Percentiles rank a stretch among this genome's conserved stretches.
Evolutionary conservation across 495 filamentous ascomycete species (phyloP).

Genomic region (Tuber melanosporum): DNA sequence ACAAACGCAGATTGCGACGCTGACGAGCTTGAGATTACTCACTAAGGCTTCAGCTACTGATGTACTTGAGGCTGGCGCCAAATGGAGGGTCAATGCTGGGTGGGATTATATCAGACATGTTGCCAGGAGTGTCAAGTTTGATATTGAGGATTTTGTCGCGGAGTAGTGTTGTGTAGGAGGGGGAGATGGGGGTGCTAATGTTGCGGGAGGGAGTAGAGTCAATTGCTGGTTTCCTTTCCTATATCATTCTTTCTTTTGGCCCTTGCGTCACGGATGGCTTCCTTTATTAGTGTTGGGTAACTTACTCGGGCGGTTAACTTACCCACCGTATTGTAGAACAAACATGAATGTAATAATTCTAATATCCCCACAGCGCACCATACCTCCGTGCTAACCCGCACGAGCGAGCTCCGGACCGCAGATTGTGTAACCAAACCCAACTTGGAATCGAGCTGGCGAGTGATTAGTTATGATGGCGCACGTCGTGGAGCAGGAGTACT

Average conservation of each 20-base stretch:
- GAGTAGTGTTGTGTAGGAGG: slow-evolving; percentile 45
- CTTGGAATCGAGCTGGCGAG: neutral
- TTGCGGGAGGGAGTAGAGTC: neutral
- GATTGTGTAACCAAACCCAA: neutral
- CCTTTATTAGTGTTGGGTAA: neutral
- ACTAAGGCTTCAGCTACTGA: slow-evolving; percentile 54
- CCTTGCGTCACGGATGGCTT: neutral
- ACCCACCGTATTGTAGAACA: neutral
- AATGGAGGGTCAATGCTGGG: slow-evolving; percentile 67
- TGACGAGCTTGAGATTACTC: slow-evolving; percentile 70
- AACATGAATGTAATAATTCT: neutral
- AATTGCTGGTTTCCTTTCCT: neutral
- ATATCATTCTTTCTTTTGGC: neutral
- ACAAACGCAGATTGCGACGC: slow-evolving; percentile 61
- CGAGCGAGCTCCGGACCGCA: neutral
- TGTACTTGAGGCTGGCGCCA: slow-evolving; percentile 56
- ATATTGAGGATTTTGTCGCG: slow-evolving; percentile 63
- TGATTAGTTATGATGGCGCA: no score
- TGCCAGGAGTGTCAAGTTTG: slow-evolving; percentile 63
- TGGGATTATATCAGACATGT: slow-evolving; percentile 64
- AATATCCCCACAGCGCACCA: neutral
- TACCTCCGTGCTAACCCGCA: no score
- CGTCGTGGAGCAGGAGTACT: no score
- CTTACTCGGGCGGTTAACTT: neutral
- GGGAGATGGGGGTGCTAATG: neutral